Base-by-base conservation (phyloP, 1,284 basidiomycete species). In the Trichosporon ovoides region DNA sequence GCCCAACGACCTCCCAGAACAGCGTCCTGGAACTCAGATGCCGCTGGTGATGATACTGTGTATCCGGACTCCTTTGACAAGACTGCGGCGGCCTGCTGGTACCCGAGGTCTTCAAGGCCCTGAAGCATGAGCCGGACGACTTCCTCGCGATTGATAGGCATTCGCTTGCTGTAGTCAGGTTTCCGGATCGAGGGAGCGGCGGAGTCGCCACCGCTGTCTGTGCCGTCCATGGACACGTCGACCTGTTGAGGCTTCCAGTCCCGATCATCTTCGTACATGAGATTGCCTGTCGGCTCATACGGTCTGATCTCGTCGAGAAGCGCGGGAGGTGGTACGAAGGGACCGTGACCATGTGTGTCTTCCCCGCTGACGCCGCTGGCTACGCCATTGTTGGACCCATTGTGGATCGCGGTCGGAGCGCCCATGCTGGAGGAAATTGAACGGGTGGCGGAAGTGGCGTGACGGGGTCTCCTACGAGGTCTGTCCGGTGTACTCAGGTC, bases 1-100 rank as follows among this genome's bases (percentile, higher is more conserved):
- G 81, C 74, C 96, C 96, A 98, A 46, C 85, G 81, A 1, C 90
- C 95, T 24, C 85, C 83, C 35, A 96, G 79, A 55, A 98, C 85
- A 63, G 87, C 87, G 38, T 84, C 81, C 63, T 92, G 83, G 68
- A 98, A 95, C 55, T 87, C 84, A 2, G 85, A 81, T 13, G 95
- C 91, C 51, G 87, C 82, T 5, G 83, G 79, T 13, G 86, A 83
- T 71, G 98, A 93, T 75, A 96, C 84, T 20, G 83, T 81, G 76
- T 91, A 92, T 4, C 95, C 95, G 1, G 95, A 97, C 78, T 98
- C 95, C 10, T 85, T 85, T 74, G 96, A 89, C 38, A 98, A 82
- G 0, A 88, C 87, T 13, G 86, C 83, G 10, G 94, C 94, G 13
- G 92, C 87, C 77, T 91, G 87, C 89, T 83, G 81, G 73, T 96